Conservation (phyloP, 805 yeast genomes). For the Teunomyces cretensis region DNA sequence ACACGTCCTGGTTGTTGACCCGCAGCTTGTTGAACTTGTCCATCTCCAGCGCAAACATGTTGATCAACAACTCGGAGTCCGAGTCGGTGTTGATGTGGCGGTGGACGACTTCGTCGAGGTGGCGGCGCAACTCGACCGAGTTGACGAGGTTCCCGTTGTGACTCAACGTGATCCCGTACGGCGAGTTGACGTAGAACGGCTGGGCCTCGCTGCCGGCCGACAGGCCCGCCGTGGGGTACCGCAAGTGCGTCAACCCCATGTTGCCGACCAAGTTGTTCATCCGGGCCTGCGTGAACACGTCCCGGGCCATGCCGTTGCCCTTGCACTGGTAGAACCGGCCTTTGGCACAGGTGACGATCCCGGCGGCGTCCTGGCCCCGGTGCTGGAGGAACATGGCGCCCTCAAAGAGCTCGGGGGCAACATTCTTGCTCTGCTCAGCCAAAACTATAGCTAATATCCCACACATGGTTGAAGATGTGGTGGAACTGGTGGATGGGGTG, state of each 20-base stretch:
- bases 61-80: conserved; percentile 87
- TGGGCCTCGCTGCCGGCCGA: conserved; percentile 96
- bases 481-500: background rate
- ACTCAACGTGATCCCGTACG: conserved; percentile 86
- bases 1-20: conserved; percentile 86
- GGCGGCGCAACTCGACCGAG: conserved; percentile 69
- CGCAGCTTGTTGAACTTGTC: conserved; percentile 90
- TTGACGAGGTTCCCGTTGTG: conserved; percentile 97
- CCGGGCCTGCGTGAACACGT: conserved; percentile 86
- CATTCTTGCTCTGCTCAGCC: conserved; percentile 69
- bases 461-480: conserved; percentile 61
- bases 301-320: conserved; percentile 98
- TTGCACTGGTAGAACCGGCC: conserved; percentile 96
- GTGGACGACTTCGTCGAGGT: conserved; percentile 90
- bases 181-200: conserved; percentile 96
- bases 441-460: conserved; percentile 88
- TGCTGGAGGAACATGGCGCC: conserved; percentile 93
- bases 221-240: conserved; percentile 98
- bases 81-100: conserved; percentile 97
- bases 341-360: conserved; percentile 92
- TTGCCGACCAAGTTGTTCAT: conserved; percentile 81
- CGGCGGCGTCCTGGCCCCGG: conserved; percentile 99
- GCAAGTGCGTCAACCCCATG: conserved; percentile 92
- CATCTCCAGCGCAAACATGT: conserved; percentile 87
- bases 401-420: conserved; percentile 88